Conservation (phyloP, 495 filamentous ascomycete genomes). For the Aspergillus panamensis region DNA sequence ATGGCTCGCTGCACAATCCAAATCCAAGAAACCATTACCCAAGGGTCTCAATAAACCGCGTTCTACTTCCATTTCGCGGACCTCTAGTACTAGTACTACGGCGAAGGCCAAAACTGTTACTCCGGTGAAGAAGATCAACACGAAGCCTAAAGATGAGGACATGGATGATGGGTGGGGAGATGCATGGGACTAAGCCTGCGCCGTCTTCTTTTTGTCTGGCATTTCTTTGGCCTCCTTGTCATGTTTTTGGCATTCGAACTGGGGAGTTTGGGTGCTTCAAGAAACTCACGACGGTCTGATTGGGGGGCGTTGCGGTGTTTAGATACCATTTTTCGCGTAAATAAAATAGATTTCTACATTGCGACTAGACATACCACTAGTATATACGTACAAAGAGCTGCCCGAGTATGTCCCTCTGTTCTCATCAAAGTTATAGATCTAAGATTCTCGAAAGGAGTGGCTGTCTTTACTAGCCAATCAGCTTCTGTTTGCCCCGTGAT, state of each 20-base stretch:
- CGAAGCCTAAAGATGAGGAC: conserved; percentile 48
- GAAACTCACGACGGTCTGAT: background rate
- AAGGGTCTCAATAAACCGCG: conserved; percentile 67
- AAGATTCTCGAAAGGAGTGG: background rate
- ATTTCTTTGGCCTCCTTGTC: too few relatives aligned
- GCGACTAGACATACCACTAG: background rate
- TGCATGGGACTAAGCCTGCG: conserved; percentile 56
- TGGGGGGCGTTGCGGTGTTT: background rate
- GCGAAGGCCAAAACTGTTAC: conserved; percentile 39
- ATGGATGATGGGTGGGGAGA: conserved; percentile 55
- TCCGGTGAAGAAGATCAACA: conserved; percentile 47
- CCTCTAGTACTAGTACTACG: conserved; percentile 32
- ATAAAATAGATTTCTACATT: background rate
- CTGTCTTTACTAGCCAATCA: conserved; percentile 1
- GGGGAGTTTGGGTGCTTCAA: too few relatives aligned
- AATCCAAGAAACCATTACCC: conserved; percentile 69
- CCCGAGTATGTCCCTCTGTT: background rate
- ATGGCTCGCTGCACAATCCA: conserved; percentile 80
- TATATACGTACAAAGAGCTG: background rate
- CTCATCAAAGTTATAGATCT: background rate
- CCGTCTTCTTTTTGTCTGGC: background rate
- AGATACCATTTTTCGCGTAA: background rate
- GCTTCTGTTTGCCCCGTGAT: conserved; percentile 16
- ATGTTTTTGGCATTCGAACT: too few relatives aligned
- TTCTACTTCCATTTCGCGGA: conserved; percentile 23